Evolutionary conservation across 495 filamentous ascomycete genomes (phyloP).

Genomic region (Penicillium paxilli): DNA sequence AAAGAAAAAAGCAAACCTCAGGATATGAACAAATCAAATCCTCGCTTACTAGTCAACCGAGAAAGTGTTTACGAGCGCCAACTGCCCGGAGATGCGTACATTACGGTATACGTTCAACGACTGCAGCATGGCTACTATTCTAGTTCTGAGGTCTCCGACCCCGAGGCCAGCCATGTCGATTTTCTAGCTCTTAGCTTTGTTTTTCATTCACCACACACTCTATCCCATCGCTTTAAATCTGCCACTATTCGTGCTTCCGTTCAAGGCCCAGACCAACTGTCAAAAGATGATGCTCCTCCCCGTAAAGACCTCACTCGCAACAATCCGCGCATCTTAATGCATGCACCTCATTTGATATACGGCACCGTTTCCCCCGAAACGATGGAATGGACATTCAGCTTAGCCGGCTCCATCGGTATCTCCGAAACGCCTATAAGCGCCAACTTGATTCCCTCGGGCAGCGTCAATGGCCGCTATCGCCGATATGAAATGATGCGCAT

Average conservation of each 20-base stretch:
- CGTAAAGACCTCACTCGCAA: slow-evolving; percentile 12
- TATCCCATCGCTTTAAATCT: slow-evolving; percentile 47
- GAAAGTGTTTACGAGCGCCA: slow-evolving; percentile 52
- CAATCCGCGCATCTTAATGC: slow-evolving; percentile 47
- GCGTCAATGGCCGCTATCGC: slow-evolving; percentile 38
- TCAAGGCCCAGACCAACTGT: slow-evolving; percentile 15
- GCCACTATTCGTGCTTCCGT: slow-evolving; percentile 45
- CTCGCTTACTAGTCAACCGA: slow-evolving; percentile 45
- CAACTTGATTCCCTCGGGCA: slow-evolving; percentile 42
- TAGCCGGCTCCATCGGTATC: slow-evolving; percentile 49
- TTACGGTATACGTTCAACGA: slow-evolving; percentile 51
- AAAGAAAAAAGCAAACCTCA: slow-evolving; percentile 4
- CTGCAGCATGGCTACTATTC: slow-evolving; percentile 54
- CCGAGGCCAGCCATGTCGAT: slow-evolving; percentile 44
- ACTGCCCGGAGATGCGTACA: slow-evolving; percentile 50
- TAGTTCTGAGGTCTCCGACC: slow-evolving; percentile 39
- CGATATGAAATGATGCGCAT: slow-evolving; percentile 57
- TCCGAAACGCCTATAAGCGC: slow-evolving; percentile 46
- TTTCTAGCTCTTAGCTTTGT: slow-evolving; percentile 53
- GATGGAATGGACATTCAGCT: slow-evolving; percentile 52
- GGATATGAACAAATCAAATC: slow-evolving; percentile 44
- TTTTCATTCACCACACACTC: slow-evolving; percentile 45
- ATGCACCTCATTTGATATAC: slow-evolving; percentile 53
- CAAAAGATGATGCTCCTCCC: neutral
- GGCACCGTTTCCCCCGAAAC: slow-evolving; percentile 53